Conservation (phyloP, 345 rosid genomes). For the Eucalyptus brandiana region DNA sequence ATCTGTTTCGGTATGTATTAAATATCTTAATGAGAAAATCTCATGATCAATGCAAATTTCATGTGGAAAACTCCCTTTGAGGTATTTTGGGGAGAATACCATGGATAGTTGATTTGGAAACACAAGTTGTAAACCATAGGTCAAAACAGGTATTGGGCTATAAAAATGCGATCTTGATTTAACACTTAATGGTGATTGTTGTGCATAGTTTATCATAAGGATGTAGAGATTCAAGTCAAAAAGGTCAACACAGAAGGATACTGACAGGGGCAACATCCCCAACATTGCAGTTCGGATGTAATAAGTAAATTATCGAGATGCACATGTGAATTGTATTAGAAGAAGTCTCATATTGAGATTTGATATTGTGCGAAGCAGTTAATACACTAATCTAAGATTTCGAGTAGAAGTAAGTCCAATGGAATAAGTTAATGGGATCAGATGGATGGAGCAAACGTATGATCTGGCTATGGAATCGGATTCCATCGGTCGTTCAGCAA, state of each 20-base stretch:
- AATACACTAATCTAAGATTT: not conserved
- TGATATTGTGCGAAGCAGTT: accelerated
- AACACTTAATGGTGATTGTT: not conserved
- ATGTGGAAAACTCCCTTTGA: not conserved
- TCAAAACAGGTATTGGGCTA: not conserved
- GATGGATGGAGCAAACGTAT: not conserved
- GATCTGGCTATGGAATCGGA: not conserved
- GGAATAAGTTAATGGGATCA: not conserved
- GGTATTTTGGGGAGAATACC: not conserved
- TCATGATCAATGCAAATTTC: not conserved
- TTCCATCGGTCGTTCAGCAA: not conserved
- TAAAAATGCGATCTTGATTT: not conserved
- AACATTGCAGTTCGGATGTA: not conserved
- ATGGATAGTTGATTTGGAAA: not conserved
- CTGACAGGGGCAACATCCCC: not conserved
- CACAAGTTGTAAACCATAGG: not conserved
- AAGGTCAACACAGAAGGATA: not conserved
- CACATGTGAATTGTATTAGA: not conserved
- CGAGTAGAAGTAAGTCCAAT: not conserved
- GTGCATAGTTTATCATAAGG: not conserved
- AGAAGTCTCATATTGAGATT: not conserved
- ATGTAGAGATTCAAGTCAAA: not conserved
- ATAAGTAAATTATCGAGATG: not conserved
- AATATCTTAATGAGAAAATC: not conserved
- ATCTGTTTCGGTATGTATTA: not conserved